Conservation (phyloP, 805 yeast species). For the Kluyveromyces wickerhamii region DNA sequence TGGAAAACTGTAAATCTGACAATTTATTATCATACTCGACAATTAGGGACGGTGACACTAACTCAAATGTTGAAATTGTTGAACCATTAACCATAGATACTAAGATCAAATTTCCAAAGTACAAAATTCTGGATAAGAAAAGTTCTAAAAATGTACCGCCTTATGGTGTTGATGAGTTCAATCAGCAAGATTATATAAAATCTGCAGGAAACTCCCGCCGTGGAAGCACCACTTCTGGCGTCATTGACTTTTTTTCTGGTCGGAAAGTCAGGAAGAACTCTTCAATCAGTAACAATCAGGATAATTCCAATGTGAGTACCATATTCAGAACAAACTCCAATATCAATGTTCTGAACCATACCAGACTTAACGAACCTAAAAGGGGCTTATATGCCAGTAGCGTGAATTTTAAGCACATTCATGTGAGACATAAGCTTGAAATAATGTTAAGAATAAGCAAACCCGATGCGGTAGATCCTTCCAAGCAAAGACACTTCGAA, state of each 20-base stretch:
- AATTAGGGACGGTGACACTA: conserved; percentile 19
- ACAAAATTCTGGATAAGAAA: conserved; percentile 18
- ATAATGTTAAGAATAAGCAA: conserved; percentile 61
- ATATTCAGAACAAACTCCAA: conserved; percentile 17
- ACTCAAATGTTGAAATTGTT: conserved; percentile 13
- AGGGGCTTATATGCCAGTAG: conserved; percentile 51
- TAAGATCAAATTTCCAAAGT: conserved; percentile 24
- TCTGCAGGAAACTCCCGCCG: conserved; percentile 7
- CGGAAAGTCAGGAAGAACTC: conserved; percentile 12
- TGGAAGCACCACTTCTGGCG: conserved; percentile 12
- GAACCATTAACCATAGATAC: conserved; percentile 24
- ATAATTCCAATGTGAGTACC: conserved; percentile 7
- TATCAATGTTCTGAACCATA: conserved; percentile 13
- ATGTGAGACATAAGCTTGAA: conserved; percentile 60
- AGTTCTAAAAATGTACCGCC: conserved; percentile 25
- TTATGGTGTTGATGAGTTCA: conserved; percentile 27
- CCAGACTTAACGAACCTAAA: conserved; percentile 20
- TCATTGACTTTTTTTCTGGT: conserved; percentile 15
- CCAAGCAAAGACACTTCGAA: conserved; percentile 63
- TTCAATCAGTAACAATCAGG: neutral
- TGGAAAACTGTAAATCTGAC: conserved; percentile 45
- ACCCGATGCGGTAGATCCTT: conserved; percentile 40
- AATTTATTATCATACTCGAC: conserved; percentile 50
- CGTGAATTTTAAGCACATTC: conserved; percentile 52
- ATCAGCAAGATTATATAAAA: conserved; percentile 1